Evolutionary conservation across 2,329 filamentous ascomycete genomes (phyloP).

Genomic region (Polychaeton citri): DNA sequence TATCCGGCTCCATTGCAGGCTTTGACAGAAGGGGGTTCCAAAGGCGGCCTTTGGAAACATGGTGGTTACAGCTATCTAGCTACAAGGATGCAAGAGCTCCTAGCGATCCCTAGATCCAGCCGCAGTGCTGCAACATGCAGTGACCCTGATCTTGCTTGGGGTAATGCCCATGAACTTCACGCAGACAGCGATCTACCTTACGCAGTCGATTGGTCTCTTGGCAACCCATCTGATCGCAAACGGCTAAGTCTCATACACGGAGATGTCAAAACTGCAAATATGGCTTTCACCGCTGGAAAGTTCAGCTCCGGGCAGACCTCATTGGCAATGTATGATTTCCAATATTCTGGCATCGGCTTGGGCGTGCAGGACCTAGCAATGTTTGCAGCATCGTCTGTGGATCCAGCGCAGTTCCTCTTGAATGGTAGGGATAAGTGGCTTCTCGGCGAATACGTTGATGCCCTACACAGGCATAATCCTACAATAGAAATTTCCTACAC

Average conservation of each 20-base stretch:
- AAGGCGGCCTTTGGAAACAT: slow-evolving; percentile 40
- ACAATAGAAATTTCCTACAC: neutral
- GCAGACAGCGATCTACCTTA: slow-evolving; percentile 25
- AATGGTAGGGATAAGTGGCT: neutral
- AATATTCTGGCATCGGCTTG: slow-evolving; percentile 51
- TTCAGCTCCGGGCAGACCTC: slow-evolving; percentile 24
- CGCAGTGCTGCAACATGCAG: slow-evolving; percentile 24
- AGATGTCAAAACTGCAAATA: slow-evolving; percentile 57
- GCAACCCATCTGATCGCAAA: neutral
- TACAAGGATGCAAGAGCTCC: slow-evolving; percentile 46
- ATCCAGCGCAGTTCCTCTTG: neutral
- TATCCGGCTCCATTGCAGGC: neutral
- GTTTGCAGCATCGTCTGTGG: slow-evolving; percentile 51
- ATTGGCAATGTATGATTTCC: slow-evolving; percentile 57
- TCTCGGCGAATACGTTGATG: neutral
- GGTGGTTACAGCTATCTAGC: slow-evolving; percentile 58
- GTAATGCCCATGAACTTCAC: slow-evolving; percentile 32
- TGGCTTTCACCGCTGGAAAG: slow-evolving; percentile 38
- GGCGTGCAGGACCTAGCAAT: slow-evolving; percentile 56
- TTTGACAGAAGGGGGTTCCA: slow-evolving; percentile 1
- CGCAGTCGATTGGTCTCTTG: slow-evolving; percentile 15
- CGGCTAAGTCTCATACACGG: slow-evolving; percentile 46
- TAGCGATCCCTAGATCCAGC: neutral
- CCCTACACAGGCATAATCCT: neutral
- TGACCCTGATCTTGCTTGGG: slow-evolving; percentile 44